Percentiles rank a stretch among this genome's conserved stretches.
Evolutionary conservation across 805 yeast species (phyloP).

Genomic region (Kodamaea hsintzibuensis): DNA sequence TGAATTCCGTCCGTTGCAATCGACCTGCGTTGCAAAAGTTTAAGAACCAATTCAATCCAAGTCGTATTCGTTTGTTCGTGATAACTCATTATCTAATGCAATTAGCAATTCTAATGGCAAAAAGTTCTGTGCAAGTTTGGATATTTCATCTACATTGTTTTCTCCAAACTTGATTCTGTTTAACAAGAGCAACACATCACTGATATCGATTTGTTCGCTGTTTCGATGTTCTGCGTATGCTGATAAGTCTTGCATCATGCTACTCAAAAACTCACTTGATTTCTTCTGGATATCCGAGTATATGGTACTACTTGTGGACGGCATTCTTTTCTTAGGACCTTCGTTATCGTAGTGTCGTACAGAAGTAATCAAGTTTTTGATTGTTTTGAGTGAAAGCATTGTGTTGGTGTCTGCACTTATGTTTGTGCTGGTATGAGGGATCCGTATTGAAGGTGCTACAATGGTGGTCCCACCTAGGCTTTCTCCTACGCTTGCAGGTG

Average conservation of each 20-base stretch:
- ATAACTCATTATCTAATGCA: constrained; percentile 28
- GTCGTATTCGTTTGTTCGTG: background rate
- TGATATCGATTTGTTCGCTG: constrained; percentile 28
- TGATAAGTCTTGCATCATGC: constrained; percentile 32
- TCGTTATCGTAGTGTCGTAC: constrained; percentile 6
- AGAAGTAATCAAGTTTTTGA: constrained; percentile 19
- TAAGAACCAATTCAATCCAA: background rate
- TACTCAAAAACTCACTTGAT: constrained; percentile 32
- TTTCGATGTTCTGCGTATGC: constrained; percentile 37
- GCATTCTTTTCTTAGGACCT: background rate
- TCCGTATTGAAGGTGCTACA: background rate
- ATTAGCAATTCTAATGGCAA: constrained; percentile 39
- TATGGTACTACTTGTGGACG: constrained; percentile 2
- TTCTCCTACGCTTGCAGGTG: background rate
- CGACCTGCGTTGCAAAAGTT: background rate
- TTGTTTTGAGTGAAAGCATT: constrained; percentile 15
- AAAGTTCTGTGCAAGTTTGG: constrained; percentile 33
- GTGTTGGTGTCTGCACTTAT: background rate
- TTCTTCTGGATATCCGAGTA: constrained; percentile 24
- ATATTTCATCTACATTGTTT: constrained; percentile 22
- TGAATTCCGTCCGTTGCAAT: background rate
- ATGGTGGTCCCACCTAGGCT: background rate
- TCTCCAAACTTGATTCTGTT: constrained; percentile 28
- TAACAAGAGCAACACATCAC: constrained; percentile 37
- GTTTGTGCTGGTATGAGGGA: background rate